A percentile compares a stretch with the other conserved stretches of the same genome.
These are phyloP conservation scores for Salix koriyanagi DNA, from an alignment of 345 rosid genomes.

Conservation along the genomic window DNA sequence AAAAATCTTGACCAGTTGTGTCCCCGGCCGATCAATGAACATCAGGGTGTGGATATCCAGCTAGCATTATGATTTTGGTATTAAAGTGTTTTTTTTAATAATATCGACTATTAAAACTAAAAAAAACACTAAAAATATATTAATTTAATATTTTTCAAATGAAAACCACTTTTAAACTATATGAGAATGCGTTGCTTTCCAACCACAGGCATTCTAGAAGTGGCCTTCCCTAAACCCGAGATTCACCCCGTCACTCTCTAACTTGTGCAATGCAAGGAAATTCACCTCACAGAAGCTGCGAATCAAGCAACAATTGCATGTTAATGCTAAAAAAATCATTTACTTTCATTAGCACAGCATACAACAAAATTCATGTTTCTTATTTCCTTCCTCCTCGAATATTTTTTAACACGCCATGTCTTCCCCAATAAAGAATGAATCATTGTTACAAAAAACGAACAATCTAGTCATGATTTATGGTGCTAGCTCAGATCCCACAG, in stretches of 20 bases:
- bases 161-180: no score
- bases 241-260: neutral
- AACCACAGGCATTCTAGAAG: neutral
- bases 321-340: neutral
- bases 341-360: neutral
- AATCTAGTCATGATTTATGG: slow-evolving; percentile 6
- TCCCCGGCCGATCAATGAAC: no score
- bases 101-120: no score
- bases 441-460: slow-evolving; percentile 4
- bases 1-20: no score
- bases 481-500: slow-evolving; percentile 8
- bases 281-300: neutral
- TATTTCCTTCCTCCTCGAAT: slow-evolving; percentile 11
- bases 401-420: neutral
- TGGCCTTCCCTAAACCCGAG: neutral
- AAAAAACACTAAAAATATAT: no score
- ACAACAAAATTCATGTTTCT: slow-evolving; percentile 10
- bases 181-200: no score
- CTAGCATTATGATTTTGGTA: no score
- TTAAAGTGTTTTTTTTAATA: no score
- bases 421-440: slow-evolving; percentile 20
- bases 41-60: no score
- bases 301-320: neutral
- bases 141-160: no score
- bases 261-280: neutral